phyloP scores from a whole-genome alignment of 345 rosid species.

The Turnera subulata region DNA sequence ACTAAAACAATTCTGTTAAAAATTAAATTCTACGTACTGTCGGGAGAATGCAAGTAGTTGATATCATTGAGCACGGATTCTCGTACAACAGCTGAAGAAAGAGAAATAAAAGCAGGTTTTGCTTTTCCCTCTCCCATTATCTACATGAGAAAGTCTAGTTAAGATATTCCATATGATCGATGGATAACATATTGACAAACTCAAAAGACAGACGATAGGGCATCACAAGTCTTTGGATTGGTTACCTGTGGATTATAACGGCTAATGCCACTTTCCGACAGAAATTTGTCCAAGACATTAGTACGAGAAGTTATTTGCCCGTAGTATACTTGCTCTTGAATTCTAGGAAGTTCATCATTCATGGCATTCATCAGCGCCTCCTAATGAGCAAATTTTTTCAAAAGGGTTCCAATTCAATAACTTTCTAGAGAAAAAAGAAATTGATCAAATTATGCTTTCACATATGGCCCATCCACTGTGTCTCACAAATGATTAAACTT shows the following conservation, averaged over 20 bases:
- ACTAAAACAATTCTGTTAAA: neutral
- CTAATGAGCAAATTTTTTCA: constrained; percentile 35
- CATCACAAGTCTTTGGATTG: constrained; percentile 12
- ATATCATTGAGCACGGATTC: constrained; percentile 59
- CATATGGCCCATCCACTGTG: neutral
- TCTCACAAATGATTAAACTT: neutral
- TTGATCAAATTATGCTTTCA: no score
- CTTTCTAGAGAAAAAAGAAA: no score
- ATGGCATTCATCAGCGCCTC: constrained; percentile 86
- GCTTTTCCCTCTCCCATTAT: constrained; percentile 58
- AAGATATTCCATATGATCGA: neutral
- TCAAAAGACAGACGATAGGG: neutral
- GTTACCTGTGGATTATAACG: constrained; percentile 94
- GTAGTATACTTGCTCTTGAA: constrained; percentile 94
- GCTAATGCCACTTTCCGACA: constrained; percentile 77
- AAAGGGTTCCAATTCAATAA: no score
- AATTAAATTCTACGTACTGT: constrained; percentile 49
- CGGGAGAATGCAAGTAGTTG: constrained; percentile 80
- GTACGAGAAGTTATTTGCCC: constrained; percentile 84
- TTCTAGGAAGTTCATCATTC: constrained; percentile 91
- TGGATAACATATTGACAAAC: neutral
- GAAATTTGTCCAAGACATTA: constrained; percentile 78
- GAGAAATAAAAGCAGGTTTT: constrained; percentile 64
- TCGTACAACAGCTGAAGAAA: constrained; percentile 55
- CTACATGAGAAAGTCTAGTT: constrained; percentile 44